Conservation (phyloP, 768 basidiomycete species). For the Tricholoma matsutake region DNA sequence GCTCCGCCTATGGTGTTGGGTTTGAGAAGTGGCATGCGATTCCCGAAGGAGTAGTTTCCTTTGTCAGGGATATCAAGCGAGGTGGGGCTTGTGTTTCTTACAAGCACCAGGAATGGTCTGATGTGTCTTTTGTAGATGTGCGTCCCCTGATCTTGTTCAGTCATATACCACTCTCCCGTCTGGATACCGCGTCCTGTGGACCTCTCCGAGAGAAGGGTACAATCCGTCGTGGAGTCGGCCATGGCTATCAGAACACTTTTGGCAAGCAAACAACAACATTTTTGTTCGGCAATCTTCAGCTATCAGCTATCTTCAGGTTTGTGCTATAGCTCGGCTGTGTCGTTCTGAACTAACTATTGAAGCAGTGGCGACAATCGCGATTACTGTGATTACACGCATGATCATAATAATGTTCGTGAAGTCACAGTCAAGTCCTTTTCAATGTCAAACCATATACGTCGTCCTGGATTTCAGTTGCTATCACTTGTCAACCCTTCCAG, state of each 20-base stretch:
- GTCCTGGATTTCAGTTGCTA: conserved; percentile 84
- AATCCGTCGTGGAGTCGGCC: conserved; percentile 73
- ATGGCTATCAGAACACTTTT: conserved; percentile 79
- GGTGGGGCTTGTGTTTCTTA: conserved; percentile 30
- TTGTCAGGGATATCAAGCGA: conserved; percentile 45
- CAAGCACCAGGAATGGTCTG: conserved; percentile 1
- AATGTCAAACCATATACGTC: conserved; percentile 63
- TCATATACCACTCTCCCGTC: conserved; percentile 82
- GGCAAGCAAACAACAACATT: conserved; percentile 78
- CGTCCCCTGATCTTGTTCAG: conserved; percentile 67
- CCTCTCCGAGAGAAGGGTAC: conserved; percentile 68
- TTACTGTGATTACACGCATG: conserved; percentile 76
- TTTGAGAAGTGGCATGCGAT: conserved; percentile 58
- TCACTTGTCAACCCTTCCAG: conserved; percentile 45
- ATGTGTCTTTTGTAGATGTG: conserved; percentile 18
- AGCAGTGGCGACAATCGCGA: conserved; percentile 87
- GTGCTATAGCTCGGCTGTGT: conserved; percentile 10
- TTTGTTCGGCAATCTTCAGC: conserved; percentile 64
- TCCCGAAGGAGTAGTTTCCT: conserved; percentile 54
- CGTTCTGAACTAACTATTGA: background rate
- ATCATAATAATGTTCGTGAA: conserved; percentile 50
- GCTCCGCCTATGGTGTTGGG: conserved; percentile 43
- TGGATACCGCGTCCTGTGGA: conserved; percentile 75
- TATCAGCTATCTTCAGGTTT: conserved; percentile 70
- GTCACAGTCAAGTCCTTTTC: conserved; percentile 89